Evolutionary conservation across 2,329 filamentous ascomycete species (phyloP).

Genomic region (Fonsecaea nubica): DNA sequence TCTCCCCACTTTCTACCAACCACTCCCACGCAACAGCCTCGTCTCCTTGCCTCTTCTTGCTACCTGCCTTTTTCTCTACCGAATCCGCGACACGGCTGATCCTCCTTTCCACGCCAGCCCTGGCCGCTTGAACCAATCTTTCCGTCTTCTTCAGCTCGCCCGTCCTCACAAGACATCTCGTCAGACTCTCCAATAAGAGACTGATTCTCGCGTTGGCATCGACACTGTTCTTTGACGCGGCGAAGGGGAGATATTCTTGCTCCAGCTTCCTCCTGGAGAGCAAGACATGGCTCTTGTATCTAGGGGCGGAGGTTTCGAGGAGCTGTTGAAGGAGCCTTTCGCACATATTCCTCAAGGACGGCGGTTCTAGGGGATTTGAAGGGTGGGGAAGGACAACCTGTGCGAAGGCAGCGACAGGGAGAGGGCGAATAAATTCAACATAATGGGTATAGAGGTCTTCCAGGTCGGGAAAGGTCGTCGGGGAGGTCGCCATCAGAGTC

Average conservation of each 20-base stretch:
- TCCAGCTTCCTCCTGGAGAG: slow-evolving; percentile 60
- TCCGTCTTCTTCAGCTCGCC: slow-evolving; percentile 45
- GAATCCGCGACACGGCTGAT: slow-evolving; percentile 50
- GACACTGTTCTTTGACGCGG: slow-evolving; percentile 65
- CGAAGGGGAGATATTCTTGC: slow-evolving; percentile 68
- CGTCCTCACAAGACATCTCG: slow-evolving; percentile 59
- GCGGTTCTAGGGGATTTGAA: slow-evolving; percentile 29
- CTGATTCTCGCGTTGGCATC: slow-evolving; percentile 77
- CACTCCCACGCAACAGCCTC: slow-evolving; percentile 47
- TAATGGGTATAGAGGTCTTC: slow-evolving; percentile 52
- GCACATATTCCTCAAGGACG: slow-evolving; percentile 57
- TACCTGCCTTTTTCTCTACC: slow-evolving; percentile 53
- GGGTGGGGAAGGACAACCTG: slow-evolving; percentile 50
- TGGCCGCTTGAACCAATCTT: slow-evolving; percentile 54
- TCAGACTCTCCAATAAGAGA: slow-evolving; percentile 69
- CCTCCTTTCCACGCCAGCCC: slow-evolving; percentile 61
- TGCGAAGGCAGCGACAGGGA: slow-evolving; percentile 55
- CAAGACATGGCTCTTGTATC: slow-evolving; percentile 47
- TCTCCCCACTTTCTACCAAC: slow-evolving; percentile 51
- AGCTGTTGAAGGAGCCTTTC: slow-evolving; percentile 61
- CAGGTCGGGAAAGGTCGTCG: slow-evolving; percentile 46
- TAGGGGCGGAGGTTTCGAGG: slow-evolving; percentile 52
- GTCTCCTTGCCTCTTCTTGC: slow-evolving; percentile 37
- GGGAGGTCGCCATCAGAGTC: slow-evolving; percentile 37
- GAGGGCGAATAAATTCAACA: slow-evolving; percentile 55